Conservation (phyloP, 768 basidiomycete genomes). For the Suillus discolor region DNA sequence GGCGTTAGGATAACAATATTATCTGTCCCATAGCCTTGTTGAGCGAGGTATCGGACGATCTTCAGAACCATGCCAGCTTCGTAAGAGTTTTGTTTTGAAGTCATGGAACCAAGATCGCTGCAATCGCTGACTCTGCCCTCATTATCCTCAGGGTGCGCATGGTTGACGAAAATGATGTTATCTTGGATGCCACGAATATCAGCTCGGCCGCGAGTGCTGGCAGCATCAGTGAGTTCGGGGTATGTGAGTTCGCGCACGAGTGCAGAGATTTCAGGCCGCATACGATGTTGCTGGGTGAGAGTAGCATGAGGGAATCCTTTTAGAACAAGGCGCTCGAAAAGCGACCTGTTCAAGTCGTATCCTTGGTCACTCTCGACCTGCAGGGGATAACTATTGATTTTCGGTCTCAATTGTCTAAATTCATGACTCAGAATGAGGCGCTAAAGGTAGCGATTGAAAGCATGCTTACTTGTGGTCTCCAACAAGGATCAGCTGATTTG, state of each 20-base stretch:
- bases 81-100: conserved; percentile 56
- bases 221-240: conserved; percentile 56
- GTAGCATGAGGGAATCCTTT: conserved; percentile 58
- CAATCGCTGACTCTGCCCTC: conserved; percentile 38
- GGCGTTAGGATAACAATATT: conserved; percentile 63
- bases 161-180: conserved; percentile 60
- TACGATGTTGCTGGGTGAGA: conserved; percentile 57
- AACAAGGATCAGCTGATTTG: conserved; percentile 57
- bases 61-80: conserved; percentile 62
- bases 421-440: background rate
- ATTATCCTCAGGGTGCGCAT: conserved; percentile 54
- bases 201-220: conserved; percentile 45
- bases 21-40: conserved; percentile 63
- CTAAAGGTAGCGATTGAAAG: conserved; percentile 8
- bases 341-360: conserved; percentile 58
- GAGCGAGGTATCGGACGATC: conserved; percentile 60
- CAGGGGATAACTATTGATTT: conserved; percentile 59
- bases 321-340: conserved; percentile 64
- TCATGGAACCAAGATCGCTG: conserved; percentile 42
- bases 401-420: conserved; percentile 62
- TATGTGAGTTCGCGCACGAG: conserved; percentile 61
- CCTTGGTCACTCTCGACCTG: conserved; percentile 67
- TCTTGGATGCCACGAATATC: conserved; percentile 52
- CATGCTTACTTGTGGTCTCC: conserved; percentile 73
- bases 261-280: conserved; percentile 66